Percentiles rank a stretch among this genome's conserved stretches.
Conservation (phyloP, 2,329 filamentous ascomycete species). For the Fusarium fujikuroi region DNA sequence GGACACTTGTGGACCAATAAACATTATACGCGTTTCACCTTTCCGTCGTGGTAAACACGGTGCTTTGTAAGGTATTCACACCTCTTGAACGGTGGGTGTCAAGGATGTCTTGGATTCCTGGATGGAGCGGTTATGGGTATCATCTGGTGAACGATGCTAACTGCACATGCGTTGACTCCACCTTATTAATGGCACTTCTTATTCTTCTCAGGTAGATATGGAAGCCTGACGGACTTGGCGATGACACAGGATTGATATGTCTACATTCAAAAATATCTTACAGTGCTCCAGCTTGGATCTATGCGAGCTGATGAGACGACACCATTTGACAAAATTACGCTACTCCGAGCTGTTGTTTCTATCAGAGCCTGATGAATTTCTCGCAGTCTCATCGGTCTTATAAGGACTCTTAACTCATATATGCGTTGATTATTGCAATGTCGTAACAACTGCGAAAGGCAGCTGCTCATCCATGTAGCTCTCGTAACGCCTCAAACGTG, state of each 20-base stretch:
- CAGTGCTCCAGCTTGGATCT: background rate
- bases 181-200: background rate
- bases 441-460: background rate
- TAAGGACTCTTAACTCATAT: background rate
- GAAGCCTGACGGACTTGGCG: background rate
- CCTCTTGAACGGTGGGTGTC: background rate
- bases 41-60: background rate
- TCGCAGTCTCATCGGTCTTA: background rate
- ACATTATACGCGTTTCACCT: conserved; percentile 11
- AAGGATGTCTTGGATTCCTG: background rate
- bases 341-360: background rate
- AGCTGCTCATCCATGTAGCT: background rate
- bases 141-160: background rate
- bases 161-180: too few relatives aligned
- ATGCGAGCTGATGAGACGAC: background rate
- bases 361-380: background rate
- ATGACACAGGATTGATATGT: background rate
- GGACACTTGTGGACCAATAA: conserved; percentile 28
- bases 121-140: background rate
- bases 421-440: background rate
- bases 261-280: background rate
- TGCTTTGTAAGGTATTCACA: background rate
- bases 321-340: background rate
- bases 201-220: background rate
- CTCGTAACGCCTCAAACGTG: background rate